Evolutionary conservation across 2,329 filamentous ascomycete genomes (phyloP).

Genomic region (Bipolaris oryzae): DNA sequence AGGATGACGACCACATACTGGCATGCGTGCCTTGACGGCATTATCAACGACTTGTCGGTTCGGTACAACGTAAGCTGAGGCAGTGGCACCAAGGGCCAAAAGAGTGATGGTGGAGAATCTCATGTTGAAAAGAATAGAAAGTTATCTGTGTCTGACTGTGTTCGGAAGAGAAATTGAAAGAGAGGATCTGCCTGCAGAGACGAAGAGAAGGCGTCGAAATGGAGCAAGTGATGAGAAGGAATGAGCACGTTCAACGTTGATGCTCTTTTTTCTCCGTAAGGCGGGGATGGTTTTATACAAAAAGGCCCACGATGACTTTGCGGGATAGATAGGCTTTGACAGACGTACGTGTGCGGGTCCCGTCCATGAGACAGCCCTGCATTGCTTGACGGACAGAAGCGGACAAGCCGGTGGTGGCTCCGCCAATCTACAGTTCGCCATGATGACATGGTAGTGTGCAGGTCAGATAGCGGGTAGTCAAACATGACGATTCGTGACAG

Average conservation of each 20-base stretch:
- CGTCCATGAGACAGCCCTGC: conserved; percentile 29
- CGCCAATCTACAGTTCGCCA: conserved; percentile 7
- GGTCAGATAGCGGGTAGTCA: conserved; percentile 16
- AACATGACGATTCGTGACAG: conserved; percentile 19
- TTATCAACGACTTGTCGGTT: conserved; percentile 28
- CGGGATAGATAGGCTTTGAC: conserved; percentile 2
- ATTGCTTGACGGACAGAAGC: conserved; percentile 23
- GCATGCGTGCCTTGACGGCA: conserved; percentile 36
- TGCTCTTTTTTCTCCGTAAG: conserved; percentile 26
- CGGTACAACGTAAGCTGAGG: conserved; percentile 42
- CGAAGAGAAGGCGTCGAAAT: conserved; percentile 33
- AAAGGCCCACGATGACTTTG: conserved; percentile 4
- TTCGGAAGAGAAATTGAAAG: conserved; percentile 19
- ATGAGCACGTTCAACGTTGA: conserved; percentile 44
- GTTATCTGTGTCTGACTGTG: conserved; percentile 12
- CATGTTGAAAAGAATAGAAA: conserved; percentile 30
- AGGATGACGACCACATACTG: conserved; percentile 22
- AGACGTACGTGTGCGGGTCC: conserved; percentile 12
- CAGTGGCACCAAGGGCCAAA: conserved; percentile 41
- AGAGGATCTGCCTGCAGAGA: conserved; percentile 41
- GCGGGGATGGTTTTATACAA: conserved; percentile 34
- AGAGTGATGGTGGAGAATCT: conserved; percentile 38
- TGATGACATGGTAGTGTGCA: conserved; percentile 1
- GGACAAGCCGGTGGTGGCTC: conserved; percentile 15
- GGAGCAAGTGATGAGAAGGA: conserved; percentile 40